These are phyloP conservation scores for Nicotiana otophora DNA, from an alignment of 257 asterid genomes.

Conservation along the genomic window DNA sequence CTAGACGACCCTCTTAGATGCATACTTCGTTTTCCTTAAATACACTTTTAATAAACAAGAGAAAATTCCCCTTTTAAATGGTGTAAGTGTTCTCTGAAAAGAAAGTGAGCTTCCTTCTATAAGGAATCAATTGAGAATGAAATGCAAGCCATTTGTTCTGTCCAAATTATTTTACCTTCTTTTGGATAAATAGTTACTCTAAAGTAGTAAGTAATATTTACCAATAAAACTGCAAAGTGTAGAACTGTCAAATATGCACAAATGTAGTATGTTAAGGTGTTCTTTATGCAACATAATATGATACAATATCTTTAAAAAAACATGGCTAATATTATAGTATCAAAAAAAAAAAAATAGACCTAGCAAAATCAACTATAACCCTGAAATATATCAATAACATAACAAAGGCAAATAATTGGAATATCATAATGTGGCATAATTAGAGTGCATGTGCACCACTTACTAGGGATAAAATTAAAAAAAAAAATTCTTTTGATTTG, in stretches of 20 bases:
- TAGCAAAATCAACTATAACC: background rate
- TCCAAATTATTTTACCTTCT: background rate
- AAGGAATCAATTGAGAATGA: conserved; percentile 5
- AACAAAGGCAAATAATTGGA: background rate
- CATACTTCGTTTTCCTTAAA: no score
- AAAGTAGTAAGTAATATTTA: background rate
- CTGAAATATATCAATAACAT: background rate
- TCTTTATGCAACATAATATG: background rate
- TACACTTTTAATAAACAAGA: conserved; percentile 2
- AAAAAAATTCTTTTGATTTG: background rate
- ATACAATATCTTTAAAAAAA: background rate
- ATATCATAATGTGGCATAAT: conserved; percentile 24
- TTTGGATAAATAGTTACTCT: background rate
- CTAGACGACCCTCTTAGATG: no score
- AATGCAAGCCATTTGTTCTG: background rate
- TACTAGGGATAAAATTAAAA: background rate
- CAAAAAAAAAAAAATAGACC: background rate
- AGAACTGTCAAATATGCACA: background rate
- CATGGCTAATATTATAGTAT: background rate
- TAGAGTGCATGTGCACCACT: conserved; percentile 18
- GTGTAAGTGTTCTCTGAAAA: background rate
- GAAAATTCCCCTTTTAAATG: background rate
- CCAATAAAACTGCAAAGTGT: background rate
- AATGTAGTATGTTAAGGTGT: background rate
- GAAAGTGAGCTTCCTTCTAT: background rate